Percentiles rank a stretch among this genome's conserved stretches.
Evolutionary conservation across 2,329 filamentous ascomycete species (phyloP).

Genomic region (Juglanconis oblonga): DNA sequence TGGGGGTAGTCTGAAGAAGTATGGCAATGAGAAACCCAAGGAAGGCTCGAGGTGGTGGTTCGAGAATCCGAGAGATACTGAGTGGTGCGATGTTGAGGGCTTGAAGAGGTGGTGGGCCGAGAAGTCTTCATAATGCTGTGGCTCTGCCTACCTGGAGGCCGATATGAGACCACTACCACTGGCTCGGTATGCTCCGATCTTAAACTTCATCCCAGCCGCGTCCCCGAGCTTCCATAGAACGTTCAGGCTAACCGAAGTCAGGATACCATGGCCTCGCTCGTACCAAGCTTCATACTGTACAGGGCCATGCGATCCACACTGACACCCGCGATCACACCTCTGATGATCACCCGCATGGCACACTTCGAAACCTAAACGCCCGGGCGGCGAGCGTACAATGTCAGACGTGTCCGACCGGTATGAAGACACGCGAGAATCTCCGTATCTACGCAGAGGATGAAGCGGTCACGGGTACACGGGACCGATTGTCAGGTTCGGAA

Average conservation of each 20-base stretch:
- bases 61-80: conserved; percentile 42
- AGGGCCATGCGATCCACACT: not conserved
- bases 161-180: no score
- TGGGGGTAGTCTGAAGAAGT: conserved; percentile 41
- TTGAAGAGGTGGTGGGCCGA: conserved; percentile 44
- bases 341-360: not conserved
- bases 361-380: not conserved
- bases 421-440: not conserved
- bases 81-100: conserved; percentile 48
- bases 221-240: not conserved
- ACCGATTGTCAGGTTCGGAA: not conserved
- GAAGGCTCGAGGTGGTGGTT: conserved; percentile 46
- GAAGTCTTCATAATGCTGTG: not conserved
- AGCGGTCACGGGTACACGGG: not conserved
- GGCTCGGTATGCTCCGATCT: not conserved
- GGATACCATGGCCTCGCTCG: not conserved
- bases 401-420: not conserved
- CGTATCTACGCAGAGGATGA: not conserved
- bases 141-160: no score
- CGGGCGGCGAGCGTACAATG: not conserved
- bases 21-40: conserved; percentile 33
- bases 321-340: not conserved
- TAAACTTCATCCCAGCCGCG: not conserved
- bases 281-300: not conserved
- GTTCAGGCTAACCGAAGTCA: not conserved